These are phyloP conservation scores for Cystobasidium onofrii DNA, from an alignment of 768 basidiomycete genomes.

Conservation along the genomic window DNA sequence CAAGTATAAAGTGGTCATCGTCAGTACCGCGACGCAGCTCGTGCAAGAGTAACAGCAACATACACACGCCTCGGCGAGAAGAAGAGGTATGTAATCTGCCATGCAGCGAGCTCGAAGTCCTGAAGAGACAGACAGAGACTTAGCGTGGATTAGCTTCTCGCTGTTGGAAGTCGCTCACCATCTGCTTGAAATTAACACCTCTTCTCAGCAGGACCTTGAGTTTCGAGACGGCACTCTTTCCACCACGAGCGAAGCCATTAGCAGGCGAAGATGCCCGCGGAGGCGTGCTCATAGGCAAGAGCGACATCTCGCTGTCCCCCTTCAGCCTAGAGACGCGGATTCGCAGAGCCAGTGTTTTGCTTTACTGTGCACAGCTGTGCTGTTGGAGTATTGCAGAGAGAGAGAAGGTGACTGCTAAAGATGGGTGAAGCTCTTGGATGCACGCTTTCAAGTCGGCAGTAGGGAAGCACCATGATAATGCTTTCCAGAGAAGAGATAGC, in stretches of 20 bases:
- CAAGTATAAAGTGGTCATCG: no score
- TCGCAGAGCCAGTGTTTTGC: background rate
- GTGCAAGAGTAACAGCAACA: constrained; percentile 41
- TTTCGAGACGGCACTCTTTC: constrained; percentile 45
- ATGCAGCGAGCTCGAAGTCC: constrained; percentile 95
- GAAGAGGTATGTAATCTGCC: constrained; percentile 90
- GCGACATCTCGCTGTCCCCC: constrained; percentile 3
- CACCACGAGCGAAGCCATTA: background rate
- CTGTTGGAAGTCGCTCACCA: constrained; percentile 54
- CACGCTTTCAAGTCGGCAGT: no score
- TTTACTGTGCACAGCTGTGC: background rate
- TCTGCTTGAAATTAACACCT: constrained; percentile 72
- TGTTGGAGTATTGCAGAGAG: background rate
- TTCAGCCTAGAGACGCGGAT: background rate
- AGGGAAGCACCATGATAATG: no score
- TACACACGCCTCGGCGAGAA: constrained; percentile 86
- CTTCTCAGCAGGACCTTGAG: constrained; percentile 73
- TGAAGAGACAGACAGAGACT: constrained; percentile 47
- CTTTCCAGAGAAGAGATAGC: no score
- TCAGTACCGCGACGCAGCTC: no score
- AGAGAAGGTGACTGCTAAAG: no score
- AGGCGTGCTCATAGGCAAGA: constrained; percentile 1
- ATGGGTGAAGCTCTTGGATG: no score
- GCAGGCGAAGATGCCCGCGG: background rate
- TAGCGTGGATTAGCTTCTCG: background rate